Percentiles rank a stretch among this genome's conserved stretches.
Evolutionary conservation across 108 stramenopile genomes (phyloP).

Genomic region (Pinguiococcus pyrenoidosus): DNA sequence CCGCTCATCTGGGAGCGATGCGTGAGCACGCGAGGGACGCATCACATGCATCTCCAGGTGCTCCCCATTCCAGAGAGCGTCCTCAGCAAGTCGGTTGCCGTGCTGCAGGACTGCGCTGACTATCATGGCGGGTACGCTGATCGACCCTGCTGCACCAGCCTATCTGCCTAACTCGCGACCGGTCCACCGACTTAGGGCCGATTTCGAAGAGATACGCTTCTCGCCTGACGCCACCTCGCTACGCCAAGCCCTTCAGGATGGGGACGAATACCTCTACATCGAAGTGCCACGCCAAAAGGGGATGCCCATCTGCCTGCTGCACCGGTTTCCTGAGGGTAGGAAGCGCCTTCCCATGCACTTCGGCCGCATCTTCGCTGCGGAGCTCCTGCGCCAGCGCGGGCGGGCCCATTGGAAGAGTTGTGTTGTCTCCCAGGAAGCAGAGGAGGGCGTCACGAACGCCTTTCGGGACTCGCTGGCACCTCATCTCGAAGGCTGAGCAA

Average conservation of each 20-base stretch:
- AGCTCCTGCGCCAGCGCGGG: slow-evolving; percentile 13
- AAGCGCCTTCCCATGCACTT: slow-evolving; percentile 11
- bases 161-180: neutral
- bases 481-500: no score
- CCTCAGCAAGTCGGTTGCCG: no score
- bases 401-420: slow-evolving; percentile 15
- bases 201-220: neutral
- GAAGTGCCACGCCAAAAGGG: slow-evolving; percentile 8
- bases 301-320: slow-evolving; percentile 1
- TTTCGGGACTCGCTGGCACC: no score
- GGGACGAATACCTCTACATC: slow-evolving; percentile 14
- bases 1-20: no score
- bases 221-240: slow-evolving; percentile 1
- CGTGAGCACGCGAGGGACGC: slow-evolving; percentile 5
- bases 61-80: neutral
- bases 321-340: slow-evolving; percentile 9
- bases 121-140: no score
- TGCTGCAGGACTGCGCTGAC: no score
- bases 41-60: slow-evolving; percentile 17
- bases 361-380: slow-evolving; percentile 8
- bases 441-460: no score
- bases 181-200: no score
- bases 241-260: slow-evolving; percentile 12
- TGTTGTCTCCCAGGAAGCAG: slow-evolving; percentile 2
- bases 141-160: neutral